Evolutionary conservation across 306 rosid genomes (phyloP), one percentile per base, ranked within the genome.

Genomic region (Citrullus mucosospermus): DNA sequence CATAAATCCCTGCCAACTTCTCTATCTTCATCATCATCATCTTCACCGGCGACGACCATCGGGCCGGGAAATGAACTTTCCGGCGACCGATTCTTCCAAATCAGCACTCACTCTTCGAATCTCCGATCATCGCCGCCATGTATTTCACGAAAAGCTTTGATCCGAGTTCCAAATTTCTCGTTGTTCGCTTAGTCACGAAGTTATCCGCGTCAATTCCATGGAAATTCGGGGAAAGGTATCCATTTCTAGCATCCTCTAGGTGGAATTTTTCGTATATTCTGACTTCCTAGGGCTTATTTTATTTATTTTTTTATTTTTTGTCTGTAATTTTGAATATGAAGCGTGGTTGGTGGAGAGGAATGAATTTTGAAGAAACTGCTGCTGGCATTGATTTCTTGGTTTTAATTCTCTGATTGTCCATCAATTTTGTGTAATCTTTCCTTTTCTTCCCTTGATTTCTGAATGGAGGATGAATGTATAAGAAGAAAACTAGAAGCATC

Each of bases 121-220:
- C 59, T 86, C 91, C 82, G 92, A 88, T 79, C 94, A 89, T 85
- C 97, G 96, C 78, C 86, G 91, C 43, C 97, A 94, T 77, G 94
- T 85, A 62, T 94, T 94, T 84, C 97, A 88, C 82, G 96, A 93
- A 85, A 78, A 75, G 12, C 66, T n/a, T 79, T 85, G 70, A 86
- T 69, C 80, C 69, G 28, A 78, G 84, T 83, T 70, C 65, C 56
- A 48, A 70, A 3, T 71, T 80, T 48, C 71, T 84, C 54, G 62
- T 61, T 80, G 22, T 22, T 22, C 81, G 77, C 83, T 55, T 51
- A 38, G 54, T 44, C 7, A 38, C 58, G 71, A 82, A 69, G 86
- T 83, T 78, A 83, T 75, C 61, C 78, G 44, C 58, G 13, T 25
- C 61, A 48, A 14, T 18, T 34, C 61, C 78, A 51, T 55, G 61